Percentiles rank a stretch among this genome's conserved stretches.
Conservation (phyloP, 257 asterid species). For the Solanum gandarillasii region DNA sequence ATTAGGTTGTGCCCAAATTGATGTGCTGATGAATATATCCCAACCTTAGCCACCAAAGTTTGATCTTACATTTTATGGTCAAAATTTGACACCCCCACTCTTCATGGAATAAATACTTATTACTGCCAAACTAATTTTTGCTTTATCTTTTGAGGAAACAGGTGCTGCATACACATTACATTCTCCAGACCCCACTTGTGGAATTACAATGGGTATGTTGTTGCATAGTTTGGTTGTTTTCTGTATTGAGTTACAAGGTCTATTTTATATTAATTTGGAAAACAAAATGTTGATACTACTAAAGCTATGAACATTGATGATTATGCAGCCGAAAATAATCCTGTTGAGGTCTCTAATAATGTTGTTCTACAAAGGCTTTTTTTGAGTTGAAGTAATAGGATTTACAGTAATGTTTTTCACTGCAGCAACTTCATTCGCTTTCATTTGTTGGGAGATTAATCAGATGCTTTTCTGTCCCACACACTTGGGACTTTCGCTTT, state of each 20-base stretch:
- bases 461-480: too few species aligned
- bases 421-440: too few species aligned
- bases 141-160: background rate
- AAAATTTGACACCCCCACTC: background rate
- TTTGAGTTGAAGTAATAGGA: constrained; percentile 61
- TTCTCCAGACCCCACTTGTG: too few species aligned
- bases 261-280: background rate
- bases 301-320: constrained; percentile 21
- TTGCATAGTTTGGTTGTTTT: background rate
- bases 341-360: constrained; percentile 41
- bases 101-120: background rate
- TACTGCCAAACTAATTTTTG: background rate
- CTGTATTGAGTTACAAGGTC: background rate
- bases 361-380: constrained; percentile 79
- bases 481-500: too few species aligned
- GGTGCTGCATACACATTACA: too few species aligned
- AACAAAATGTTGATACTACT: background rate
- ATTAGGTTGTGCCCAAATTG: background rate
- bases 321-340: constrained; percentile 28
- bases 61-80: background rate
- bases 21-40: background rate
- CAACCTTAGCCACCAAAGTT: background rate
- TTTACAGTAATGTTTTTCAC: constrained; percentile 14
- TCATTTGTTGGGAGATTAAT: too few species aligned
- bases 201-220: too few species aligned